Evolutionary conservation across 1,284 basidiomycete genomes (phyloP), one percentile per base, ranked within the genome.

Genomic region (Malassezia globosa): DNA sequence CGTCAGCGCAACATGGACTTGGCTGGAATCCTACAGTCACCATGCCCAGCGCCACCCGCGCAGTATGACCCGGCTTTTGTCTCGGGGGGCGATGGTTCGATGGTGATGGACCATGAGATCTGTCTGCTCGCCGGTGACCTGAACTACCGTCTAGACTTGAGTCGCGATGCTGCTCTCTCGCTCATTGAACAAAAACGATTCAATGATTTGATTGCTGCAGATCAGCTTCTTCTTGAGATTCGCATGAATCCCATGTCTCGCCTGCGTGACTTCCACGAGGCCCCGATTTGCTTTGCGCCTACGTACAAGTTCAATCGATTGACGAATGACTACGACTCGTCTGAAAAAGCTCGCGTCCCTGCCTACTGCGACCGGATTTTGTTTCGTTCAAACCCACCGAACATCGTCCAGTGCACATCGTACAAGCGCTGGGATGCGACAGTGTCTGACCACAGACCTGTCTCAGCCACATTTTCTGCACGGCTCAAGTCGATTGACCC

Each of bases 311-410:
- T 94, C 73, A 86, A 95, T 69, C 80, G 60, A 13, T 54, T 55
- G 4, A 82, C 85, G 5, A 72, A 79, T 64, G 79, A 81, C 53
- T 97, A 86, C 66, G 92, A 97, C 69, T 77, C 82, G 2, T 86
- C 83, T 1, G 86, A 87, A 66, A 96, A 96, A 72, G 78, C 80
- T 19, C 80, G 92, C 0, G 78, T 82, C 7, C 92, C 90, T 0
- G 87, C 90, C 0, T 96, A 90, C 88, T 97, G 92, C 73, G 92
- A 97, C 72, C 81, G 92, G 6, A 80, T 96, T 19, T 75, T 96
- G 33, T 94, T 84, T 74, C 71, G 23, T 75, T 82, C 7, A 80
- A 88, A 46, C 62, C 74, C 54, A 76, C 80, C 66, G 51, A 84
- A 68, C 77, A 79, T 60, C 86, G 51, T 60, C 36, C 45, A 48